Percentiles rank a stretch among this genome's conserved stretches.
Evolutionary conservation across 306 rosid species (phyloP).

Genomic region (Citrullus amarus): DNA sequence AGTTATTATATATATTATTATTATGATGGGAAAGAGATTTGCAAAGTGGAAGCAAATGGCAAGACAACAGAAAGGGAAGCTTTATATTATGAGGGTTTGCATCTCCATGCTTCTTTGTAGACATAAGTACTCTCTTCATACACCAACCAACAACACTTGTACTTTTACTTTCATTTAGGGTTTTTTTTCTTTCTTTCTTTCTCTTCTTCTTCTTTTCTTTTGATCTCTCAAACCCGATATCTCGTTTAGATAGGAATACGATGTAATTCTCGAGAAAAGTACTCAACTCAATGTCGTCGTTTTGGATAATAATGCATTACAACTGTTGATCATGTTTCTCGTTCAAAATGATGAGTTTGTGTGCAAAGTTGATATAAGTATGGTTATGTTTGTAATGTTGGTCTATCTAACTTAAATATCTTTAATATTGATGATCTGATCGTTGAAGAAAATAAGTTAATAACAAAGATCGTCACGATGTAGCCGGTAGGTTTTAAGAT

Average conservation of each 20-base stretch:
- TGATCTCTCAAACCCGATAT: too few relatives aligned
- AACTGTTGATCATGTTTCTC: neutral
- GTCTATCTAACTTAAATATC: neutral
- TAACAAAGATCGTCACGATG: too few relatives aligned
- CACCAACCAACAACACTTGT: neutral
- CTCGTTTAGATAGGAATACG: neutral
- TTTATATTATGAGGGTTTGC: constrained; percentile 68
- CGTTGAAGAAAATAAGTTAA: neutral
- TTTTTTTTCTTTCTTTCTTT: neutral
- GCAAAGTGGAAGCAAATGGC: constrained; percentile 59
- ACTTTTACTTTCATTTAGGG: neutral
- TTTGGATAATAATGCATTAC: neutral
- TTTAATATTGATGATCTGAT: neutral
- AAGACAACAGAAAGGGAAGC: constrained; percentile 65
- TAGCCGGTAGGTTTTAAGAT: too few relatives aligned
- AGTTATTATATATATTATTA: neutral
- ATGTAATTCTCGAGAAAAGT: neutral
- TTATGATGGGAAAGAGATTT: constrained; percentile 33
- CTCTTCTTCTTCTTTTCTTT: neutral
- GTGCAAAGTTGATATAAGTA: neutral
- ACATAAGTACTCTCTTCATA: constrained; percentile 37
- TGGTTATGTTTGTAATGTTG: neutral
- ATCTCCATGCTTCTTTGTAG: constrained; percentile 74
- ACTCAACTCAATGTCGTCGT: neutral
- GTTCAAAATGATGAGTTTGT: neutral